Conservation (phyloP, 73 alveolate genomes). For the Symbiodinium natans region DNA sequence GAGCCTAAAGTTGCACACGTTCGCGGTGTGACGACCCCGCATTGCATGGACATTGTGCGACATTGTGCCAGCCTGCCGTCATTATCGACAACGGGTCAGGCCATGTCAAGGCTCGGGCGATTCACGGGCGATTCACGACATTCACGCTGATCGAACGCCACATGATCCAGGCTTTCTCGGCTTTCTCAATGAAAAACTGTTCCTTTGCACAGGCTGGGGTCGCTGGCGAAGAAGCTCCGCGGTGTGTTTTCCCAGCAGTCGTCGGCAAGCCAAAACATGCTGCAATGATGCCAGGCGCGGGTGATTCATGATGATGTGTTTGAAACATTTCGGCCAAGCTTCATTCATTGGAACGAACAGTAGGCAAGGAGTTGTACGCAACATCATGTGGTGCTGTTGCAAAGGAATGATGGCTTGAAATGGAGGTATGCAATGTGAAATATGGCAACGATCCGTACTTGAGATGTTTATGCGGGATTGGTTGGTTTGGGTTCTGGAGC, state of each 20-base stretch:
- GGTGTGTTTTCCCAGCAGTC: constrained; percentile 67
- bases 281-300: constrained; percentile 96
- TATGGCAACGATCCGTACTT: background rate
- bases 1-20: too few relatives aligned
- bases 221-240: constrained; percentile 94
- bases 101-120: constrained; percentile 57
- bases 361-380: too few relatives aligned
- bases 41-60: too few relatives aligned
- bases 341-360: too few relatives aligned
- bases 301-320: background rate
- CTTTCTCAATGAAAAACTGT: background rate
- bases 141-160: too few relatives aligned
- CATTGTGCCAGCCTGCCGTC: constrained; percentile 94
- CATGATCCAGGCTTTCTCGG: background rate
- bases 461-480: too few relatives aligned
- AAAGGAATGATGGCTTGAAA: too few relatives aligned
- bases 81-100: constrained; percentile 95
- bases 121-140: too few relatives aligned
- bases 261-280: constrained; percentile 94
- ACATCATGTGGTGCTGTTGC: too few relatives aligned
- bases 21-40: too few relatives aligned
- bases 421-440: background rate
- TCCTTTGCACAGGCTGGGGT: constrained; percentile 68
- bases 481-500: background rate
- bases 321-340: too few relatives aligned